Percentiles rank a stretch among this genome's conserved stretches.
These are phyloP conservation scores for carrot (Daucus carota) DNA, from an alignment of 129 eudicot genomes.

Conservation along the genomic window DNA sequence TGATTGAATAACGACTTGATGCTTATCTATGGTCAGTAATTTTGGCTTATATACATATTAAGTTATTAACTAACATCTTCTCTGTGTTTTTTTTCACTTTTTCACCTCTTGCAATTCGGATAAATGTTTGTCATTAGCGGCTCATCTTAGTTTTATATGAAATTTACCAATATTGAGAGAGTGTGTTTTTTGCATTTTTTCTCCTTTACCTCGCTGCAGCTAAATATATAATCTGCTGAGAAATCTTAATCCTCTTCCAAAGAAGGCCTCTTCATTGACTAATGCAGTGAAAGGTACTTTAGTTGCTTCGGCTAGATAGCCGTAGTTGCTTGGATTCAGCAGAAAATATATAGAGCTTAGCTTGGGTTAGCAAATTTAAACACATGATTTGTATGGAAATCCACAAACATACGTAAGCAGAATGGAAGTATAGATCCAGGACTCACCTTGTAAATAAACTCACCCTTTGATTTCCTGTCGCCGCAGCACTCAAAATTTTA, in stretches of 20 bases:
- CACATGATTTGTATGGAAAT: neutral
- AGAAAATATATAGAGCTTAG: neutral
- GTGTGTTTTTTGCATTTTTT: neutral
- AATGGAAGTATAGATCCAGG: neutral
- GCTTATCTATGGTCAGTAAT: neutral
- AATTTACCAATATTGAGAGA: neutral
- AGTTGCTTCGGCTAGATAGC: neutral
- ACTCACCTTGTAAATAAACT: neutral
- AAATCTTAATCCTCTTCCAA: neutral
- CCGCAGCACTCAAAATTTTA: neutral
- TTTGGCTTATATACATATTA: neutral
- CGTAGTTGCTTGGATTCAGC: neutral
- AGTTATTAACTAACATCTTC: neutral
- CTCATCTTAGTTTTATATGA: neutral
- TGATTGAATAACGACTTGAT: neutral
- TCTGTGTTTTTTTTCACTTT: neutral
- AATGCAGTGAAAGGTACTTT: constrained; percentile 22
- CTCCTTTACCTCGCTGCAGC: neutral
- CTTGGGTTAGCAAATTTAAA: neutral
- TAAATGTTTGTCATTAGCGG: neutral
- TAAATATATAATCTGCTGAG: neutral
- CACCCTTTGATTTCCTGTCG: neutral
- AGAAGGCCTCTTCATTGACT: neutral
- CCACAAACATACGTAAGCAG: neutral
- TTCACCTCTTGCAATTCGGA: neutral